Evolutionary conservation across 2,329 filamentous ascomycete species (phyloP).

Genomic region (Xylariaceae sp.): DNA sequence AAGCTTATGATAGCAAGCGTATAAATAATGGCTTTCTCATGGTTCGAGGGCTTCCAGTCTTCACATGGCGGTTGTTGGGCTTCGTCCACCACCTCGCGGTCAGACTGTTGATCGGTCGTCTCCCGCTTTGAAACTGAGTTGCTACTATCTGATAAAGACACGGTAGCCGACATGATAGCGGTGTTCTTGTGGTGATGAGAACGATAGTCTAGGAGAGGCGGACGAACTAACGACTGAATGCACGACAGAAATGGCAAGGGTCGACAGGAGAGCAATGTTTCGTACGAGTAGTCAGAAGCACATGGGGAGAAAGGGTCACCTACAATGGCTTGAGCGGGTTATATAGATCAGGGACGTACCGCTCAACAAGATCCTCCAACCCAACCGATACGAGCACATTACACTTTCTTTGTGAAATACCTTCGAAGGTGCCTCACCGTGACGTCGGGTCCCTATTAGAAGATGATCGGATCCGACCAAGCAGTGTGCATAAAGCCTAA

Average conservation of each 20-base stretch:
- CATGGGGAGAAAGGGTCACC: background rate
- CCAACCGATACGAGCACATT: too few relatives aligned
- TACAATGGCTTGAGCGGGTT: too few relatives aligned
- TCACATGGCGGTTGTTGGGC: background rate
- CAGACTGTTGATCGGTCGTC: background rate
- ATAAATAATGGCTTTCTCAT: slow-evolving; percentile 32
- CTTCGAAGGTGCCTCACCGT: too few relatives aligned
- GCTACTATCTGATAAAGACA: background rate
- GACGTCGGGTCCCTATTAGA: too few relatives aligned
- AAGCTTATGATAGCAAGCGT: slow-evolving; percentile 29
- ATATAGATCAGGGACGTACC: too few relatives aligned
- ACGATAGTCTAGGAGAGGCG: background rate
- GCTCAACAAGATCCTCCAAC: too few relatives aligned
- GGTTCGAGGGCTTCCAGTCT: slow-evolving; percentile 28
- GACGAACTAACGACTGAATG: background rate
- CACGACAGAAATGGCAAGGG: background rate
- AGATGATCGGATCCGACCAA: too few relatives aligned
- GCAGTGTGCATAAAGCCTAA: too few relatives aligned
- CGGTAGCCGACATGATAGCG: background rate
- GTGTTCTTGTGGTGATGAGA: background rate
- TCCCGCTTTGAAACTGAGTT: background rate
- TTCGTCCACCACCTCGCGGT: background rate
- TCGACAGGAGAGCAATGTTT: background rate
- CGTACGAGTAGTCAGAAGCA: background rate
- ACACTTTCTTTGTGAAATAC: too few relatives aligned